Conservation (phyloP, 345 rosid genomes). For the Rhizophora apiculata region DNA sequence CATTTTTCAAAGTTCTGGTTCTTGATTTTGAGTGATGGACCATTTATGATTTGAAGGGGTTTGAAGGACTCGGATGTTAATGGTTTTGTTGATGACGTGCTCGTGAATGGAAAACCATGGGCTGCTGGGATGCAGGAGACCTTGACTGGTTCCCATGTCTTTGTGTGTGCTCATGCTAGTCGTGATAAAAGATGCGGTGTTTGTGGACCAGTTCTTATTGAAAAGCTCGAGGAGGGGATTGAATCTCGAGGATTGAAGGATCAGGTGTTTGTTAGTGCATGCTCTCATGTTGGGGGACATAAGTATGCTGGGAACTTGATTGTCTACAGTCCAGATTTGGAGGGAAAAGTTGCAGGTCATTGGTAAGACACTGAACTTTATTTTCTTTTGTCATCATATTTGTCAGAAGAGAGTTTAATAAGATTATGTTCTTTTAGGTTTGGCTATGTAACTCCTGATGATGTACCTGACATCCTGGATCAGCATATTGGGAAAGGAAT, state of each 20-base stretch:
- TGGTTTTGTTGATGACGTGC: conserved; percentile 80
- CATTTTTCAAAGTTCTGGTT: background rate
- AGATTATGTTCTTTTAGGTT: conserved; percentile 50
- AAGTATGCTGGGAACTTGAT: conserved; percentile 97
- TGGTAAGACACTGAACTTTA: conserved; percentile 45
- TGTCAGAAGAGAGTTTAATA: background rate
- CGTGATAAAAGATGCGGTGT: conserved; percentile 95
- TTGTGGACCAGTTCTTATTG: conserved; percentile 86
- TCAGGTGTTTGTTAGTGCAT: conserved; percentile 58
- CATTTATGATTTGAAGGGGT: conserved; percentile 41
- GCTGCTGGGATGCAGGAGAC: conserved; percentile 53
- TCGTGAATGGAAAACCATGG: conserved; percentile 80
- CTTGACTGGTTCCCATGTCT: conserved; percentile 64
- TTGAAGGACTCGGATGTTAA: conserved; percentile 61
- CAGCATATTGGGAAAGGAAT: conserved; percentile 80
- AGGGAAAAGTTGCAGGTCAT: conserved; percentile 64
- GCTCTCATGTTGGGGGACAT: conserved; percentile 95
- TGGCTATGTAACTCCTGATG: conserved; percentile 91
- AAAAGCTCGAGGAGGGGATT: conserved; percentile 65
- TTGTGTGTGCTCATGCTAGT: conserved; percentile 90
- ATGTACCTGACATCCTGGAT: conserved; percentile 81
- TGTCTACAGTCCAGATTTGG: conserved; percentile 58
- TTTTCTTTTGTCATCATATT: background rate
- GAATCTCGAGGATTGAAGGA: conserved; percentile 56
- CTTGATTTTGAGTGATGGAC: conserved; percentile 8